These are phyloP conservation scores for Beauveria varroae DNA, from an alignment of 2,329 filamentous ascomycete species.

Conservation along the genomic window DNA sequence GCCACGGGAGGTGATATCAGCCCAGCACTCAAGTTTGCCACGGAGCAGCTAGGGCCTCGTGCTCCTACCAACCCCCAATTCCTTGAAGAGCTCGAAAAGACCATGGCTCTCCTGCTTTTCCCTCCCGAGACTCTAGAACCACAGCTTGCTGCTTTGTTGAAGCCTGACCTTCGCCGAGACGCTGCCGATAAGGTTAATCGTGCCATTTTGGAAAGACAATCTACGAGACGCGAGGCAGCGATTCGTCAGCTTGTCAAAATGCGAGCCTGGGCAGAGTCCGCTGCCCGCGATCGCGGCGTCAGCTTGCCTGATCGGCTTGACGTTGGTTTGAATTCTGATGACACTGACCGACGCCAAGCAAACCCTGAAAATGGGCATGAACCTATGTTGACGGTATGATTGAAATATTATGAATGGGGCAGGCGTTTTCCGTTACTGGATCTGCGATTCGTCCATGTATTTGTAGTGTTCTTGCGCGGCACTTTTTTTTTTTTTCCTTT, in stretches of 20 bases:
- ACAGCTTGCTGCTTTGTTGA: constrained; percentile 66
- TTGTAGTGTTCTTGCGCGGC: neutral
- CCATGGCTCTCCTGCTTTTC: constrained; percentile 88
- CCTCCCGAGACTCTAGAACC: constrained; percentile 71
- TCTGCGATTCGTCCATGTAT: constrained; percentile 12
- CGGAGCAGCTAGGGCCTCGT: constrained; percentile 75
- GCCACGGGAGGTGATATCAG: constrained; percentile 62
- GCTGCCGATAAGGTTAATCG: constrained; percentile 89
- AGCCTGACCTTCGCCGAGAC: constrained; percentile 69
- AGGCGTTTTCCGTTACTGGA: constrained; percentile 11
- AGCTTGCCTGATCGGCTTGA: constrained; percentile 28
- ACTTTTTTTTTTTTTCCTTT: neutral
- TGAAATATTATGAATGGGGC: constrained; percentile 12
- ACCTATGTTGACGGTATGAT: constrained; percentile 45
- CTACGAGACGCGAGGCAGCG: constrained; percentile 67
- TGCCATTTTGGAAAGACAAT: constrained; percentile 70
- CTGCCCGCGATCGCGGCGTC: constrained; percentile 34
- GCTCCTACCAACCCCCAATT: constrained; percentile 77
- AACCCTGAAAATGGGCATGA: constrained; percentile 37
- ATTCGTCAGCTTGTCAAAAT: constrained; percentile 76
- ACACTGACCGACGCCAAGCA: constrained; percentile 21
- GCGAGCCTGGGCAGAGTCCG: constrained; percentile 75
- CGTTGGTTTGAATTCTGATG: constrained; percentile 30
- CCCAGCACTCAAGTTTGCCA: constrained; percentile 79
- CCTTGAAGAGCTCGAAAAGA: constrained; percentile 79